A percentile compares a stretch with the other conserved stretches of the same genome.
Evolutionary conservation across 1,284 basidiomycete species (phyloP).

Genomic region (Puccinia coronata): DNA sequence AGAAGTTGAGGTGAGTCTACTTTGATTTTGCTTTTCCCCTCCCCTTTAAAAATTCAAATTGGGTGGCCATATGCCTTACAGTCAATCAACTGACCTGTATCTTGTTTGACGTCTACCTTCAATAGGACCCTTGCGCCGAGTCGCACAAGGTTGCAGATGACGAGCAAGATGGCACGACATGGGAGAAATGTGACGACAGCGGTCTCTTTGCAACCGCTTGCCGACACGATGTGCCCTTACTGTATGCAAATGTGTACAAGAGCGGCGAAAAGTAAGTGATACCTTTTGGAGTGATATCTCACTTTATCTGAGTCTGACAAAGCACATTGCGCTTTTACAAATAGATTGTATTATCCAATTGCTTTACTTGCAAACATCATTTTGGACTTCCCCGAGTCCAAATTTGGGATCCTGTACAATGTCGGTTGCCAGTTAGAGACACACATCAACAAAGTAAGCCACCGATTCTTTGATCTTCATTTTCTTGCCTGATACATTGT

Average conservation of each 20-base stretch:
- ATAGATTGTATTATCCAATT: constrained; percentile 5
- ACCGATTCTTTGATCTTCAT: too few species aligned
- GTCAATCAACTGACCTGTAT: neutral
- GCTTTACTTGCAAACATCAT: neutral
- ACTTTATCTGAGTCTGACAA: neutral
- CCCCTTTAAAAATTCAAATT: too few species aligned
- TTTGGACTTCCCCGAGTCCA: neutral
- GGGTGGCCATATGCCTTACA: too few species aligned
- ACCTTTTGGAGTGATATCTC: neutral
- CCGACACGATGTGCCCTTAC: constrained; percentile 8
- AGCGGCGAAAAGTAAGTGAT: constrained; percentile 14
- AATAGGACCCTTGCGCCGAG: neutral
- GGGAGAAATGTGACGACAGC: too few species aligned
- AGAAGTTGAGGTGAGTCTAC: neutral
- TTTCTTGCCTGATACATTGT: too few species aligned
- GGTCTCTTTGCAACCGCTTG: neutral
- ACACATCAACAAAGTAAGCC: too few species aligned
- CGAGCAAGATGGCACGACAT: too few species aligned
- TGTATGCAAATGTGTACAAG: constrained; percentile 3
- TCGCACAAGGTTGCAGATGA: constrained; percentile 12
- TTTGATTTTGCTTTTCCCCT: too few species aligned
- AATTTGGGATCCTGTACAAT: constrained; percentile 20
- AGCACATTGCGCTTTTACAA: too few species aligned
- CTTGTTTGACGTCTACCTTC: neutral
- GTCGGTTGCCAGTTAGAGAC: too few species aligned